Conservation (phyloP, 495 filamentous ascomycete genomes). For the Chaetomium fimeti region DNA sequence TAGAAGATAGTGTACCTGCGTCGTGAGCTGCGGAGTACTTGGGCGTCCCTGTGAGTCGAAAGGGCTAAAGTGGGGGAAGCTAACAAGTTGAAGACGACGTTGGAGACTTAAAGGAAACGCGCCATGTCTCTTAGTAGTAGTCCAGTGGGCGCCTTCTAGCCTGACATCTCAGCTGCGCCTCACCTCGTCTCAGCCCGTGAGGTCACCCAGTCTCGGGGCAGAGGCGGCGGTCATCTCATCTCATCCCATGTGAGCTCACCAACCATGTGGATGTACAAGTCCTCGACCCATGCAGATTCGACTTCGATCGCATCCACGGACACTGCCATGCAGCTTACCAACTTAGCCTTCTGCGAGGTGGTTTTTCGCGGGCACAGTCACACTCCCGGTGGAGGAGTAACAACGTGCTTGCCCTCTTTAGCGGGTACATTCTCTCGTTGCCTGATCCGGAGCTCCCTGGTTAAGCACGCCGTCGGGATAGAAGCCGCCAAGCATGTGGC, state of each 20-base stretch:
- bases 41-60: background rate
- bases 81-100: background rate
- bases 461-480: background rate
- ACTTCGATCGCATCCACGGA: background rate
- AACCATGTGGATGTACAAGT: no score
- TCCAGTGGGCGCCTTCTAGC: background rate
- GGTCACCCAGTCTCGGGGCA: no score
- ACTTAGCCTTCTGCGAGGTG: background rate
- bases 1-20: background rate
- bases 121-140: background rate
- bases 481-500: conserved; percentile 1
- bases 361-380: conserved; percentile 1
- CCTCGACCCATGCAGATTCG: no score
- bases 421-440: background rate
- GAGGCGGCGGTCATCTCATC: no score
- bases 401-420: background rate
- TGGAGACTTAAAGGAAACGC: conserved; percentile 6
- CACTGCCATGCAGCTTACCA: conserved; percentile 1
- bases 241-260: no score
- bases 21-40: conserved; percentile 1
- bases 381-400: background rate
- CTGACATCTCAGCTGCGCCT: conserved; percentile 13
- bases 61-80: conserved; percentile 5
- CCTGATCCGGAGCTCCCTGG: background rate
- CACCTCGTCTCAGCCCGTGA: conserved; percentile 7